Evolutionary conservation across 305 asterid species (phyloP), one percentile per base, ranked within the genome.

Genomic region (Solanum aculeatissimum): DNA sequence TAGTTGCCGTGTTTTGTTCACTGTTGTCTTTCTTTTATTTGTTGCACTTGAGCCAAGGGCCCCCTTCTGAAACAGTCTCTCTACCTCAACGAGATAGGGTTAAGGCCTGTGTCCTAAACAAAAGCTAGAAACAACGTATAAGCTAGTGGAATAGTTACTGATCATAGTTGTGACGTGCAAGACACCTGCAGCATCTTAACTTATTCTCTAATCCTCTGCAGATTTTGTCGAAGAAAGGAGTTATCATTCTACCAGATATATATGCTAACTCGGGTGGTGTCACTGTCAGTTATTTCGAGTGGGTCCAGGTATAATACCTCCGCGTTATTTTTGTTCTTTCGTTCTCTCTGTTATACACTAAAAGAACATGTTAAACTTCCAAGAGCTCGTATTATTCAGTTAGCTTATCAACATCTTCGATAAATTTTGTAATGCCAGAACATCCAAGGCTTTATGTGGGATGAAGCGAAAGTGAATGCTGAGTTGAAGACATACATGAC

Each of bases 361-460:
- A 13, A 38, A 82, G 16, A 83, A 15, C 43, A 49, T 62, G 38
- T 47, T 32, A 55, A 13, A 25, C 47, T 25, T 47, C 19, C 16
- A 57, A 42, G 62, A 38, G 38, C 42, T 42, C 55, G 3, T 75
- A 35, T 49, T 75, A 16, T 18, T 75, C 11, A 1, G 63, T 75
- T 14, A 82, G 86, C 88, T 23, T 23, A 93, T 49, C 25, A 16
- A 49, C 43, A 25, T 25, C 19, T 4, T 47, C 6, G 43, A 74
- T 74, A 3, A 4, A 23, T 47, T 6, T 29, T 49, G 81, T 47
- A 75, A 75, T 75, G 42, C 63, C 27, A 75, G 96, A 95, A 94
- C 92, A 95, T 95, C 40, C 98, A 95, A 83, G 98, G 98, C 47
- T 95, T 95, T 89, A 92, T 92, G 97, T 95, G 98, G 98, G 97